Conservation (phyloP, 2,329 filamentous ascomycete species). For the Monilinia polystroma region DNA sequence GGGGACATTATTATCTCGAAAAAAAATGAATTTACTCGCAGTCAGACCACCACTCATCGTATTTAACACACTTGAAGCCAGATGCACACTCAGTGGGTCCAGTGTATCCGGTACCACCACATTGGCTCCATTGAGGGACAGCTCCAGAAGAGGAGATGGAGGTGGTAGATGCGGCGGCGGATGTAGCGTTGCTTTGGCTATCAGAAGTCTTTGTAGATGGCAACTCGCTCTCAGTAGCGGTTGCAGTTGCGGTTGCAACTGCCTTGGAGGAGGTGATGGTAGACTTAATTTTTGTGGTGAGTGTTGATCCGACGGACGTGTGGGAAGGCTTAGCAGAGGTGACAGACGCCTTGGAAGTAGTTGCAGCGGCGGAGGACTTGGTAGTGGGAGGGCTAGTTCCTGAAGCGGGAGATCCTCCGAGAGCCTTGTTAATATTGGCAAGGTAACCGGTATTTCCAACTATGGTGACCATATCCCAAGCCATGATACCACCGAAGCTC, state of each 20-base stretch:
- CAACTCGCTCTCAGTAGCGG: not conserved
- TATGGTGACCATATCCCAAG: conserved; percentile 65
- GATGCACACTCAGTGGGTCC: conserved; percentile 28
- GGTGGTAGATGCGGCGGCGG: conserved; percentile 15
- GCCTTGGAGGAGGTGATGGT: not conserved
- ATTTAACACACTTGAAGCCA: conserved; percentile 26
- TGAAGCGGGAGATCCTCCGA: conserved; percentile 19
- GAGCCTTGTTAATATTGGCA: conserved; percentile 13
- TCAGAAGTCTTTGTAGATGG: not conserved
- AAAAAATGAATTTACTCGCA: conserved; percentile 14
- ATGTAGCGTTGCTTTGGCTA: not conserved
- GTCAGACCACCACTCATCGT: conserved; percentile 27
- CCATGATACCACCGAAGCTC: conserved; percentile 65
- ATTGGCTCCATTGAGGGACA: conserved; percentile 29
- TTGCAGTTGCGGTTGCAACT: conserved; percentile 2
- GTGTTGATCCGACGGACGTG: not conserved
- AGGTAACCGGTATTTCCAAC: conserved; percentile 33
- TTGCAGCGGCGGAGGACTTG: conserved; percentile 10
- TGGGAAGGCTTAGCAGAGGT: not conserved
- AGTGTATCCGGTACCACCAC: conserved; percentile 31
- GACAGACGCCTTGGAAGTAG: not conserved
- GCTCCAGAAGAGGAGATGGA: not conserved
- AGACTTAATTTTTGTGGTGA: conserved; percentile 10
- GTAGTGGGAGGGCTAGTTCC: conserved; percentile 17
- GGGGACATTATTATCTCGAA: not conserved